Base-by-base conservation (phyloP, 2,329 filamentous ascomycete genomes). In the Aspergillus ustus region DNA sequence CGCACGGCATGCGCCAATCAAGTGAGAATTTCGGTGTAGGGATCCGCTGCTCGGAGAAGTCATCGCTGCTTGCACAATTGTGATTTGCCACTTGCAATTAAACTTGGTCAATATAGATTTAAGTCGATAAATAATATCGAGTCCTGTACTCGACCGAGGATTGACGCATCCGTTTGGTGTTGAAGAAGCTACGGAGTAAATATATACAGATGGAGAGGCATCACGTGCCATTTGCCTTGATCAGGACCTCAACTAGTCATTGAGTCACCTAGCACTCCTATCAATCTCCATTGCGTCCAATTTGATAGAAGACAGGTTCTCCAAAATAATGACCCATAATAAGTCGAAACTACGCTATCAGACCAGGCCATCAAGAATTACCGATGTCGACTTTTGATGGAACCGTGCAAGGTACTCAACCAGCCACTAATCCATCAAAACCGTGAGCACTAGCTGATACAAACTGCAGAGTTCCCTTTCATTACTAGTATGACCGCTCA, bases 361-460 rank as follows among this genome's bases (percentile, higher is more conserved):
- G 37, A 34, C 20, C 8, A 13, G 9, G 48, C n/a, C 34, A 28
- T 57, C 45, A 17, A 50, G 11, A 25, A 44, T 51, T 22, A 29
- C 53, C 48, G 19, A 93, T 93, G 91, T 93, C 91, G 22, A 93
- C 90, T 1, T 93, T 93, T 73, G 83, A 90, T 67, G 91, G 91
- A 54, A 77, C 88, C 40, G 80, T 93, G 60, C 77, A 81, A 60
- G 78, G 78, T 79, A 67, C 46, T 62, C 57, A 55, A 9, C 40
- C 49, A 43, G 28, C 34, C 25, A 53, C 22, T 51, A 50, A 20
- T 22, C 43, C 44, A 29, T 3, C 22, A 48, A 29, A 6, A 37
- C 8, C 19, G 7, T 22, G 22, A 29, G 34, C 46, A 53, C 43
- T 52, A 19, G 43, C 51, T 49, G 17, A 15, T 29, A 62, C 17